Base-by-base conservation (phyloP, 2,329 filamentous ascomycete species). In the Microsporum ferrugineum region DNA sequence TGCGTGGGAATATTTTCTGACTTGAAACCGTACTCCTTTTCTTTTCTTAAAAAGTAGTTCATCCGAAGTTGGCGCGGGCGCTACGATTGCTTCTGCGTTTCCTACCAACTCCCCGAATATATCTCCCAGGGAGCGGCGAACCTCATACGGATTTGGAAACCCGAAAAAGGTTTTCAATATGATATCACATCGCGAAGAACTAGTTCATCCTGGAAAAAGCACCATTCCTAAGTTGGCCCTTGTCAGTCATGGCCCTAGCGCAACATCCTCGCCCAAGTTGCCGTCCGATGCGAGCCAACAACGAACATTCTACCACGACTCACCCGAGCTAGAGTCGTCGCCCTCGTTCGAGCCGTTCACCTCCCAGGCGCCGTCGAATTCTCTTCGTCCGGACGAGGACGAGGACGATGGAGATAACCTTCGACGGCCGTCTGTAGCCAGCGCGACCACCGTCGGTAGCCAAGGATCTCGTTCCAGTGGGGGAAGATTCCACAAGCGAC, bases 371-470 rank as follows among this genome's bases (percentile, higher is more conserved):
- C 53, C 17, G 41, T 61, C 56, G 23, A 60, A 61, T 56, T 53
- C 51, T 2, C 60, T 57, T 38, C 59, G 61, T 23, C 60, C 60
- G 33, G 62, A 63, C 7, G 38, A 61, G n/a, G 39, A 23, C n/a
- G 60, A 63, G 51, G 59, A 60, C 8, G 60, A 87, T 68, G 84
- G 80, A 68, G 76, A 78, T 65, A 87, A 92, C 69, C 87, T 88
- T 66, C 80, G 91, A 64, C 83, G 91, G 57, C 91, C 91, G 1
- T 95, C 91, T 1, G 81, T 89, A 45, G 89, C 89, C 41, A 95
- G 89, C 73, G 84, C 90, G 64, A 88, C 87, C 12, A 94, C 86
- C 3, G 84, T 88, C 62, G 91, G 90, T 74, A 92, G 90, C 71
- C 82, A 87, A 64, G 87, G 88, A 41, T 92, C 90, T 49, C 60